Percentiles rank a stretch among this genome's conserved stretches.
Conservation (phyloP, 306 rosid genomes). For the Pterocarpus macrocarpus region DNA sequence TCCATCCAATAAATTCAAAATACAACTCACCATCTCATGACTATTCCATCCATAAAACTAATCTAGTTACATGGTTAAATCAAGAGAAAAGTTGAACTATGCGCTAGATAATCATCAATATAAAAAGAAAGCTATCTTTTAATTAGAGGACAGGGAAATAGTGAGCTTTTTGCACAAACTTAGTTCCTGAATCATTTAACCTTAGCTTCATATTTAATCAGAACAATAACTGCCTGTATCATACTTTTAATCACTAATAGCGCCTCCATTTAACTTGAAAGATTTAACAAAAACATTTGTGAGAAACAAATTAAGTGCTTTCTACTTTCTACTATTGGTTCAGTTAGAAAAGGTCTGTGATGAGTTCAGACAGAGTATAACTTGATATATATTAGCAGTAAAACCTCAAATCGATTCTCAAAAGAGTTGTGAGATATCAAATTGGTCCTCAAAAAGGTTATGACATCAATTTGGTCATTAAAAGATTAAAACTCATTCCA, state of each 20-base stretch:
- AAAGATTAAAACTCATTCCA: too few relatives aligned
- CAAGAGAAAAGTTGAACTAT: background rate
- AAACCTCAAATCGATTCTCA: too few relatives aligned
- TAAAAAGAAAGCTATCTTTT: slow-evolving; percentile 15
- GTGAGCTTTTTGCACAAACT: slow-evolving; percentile 6
- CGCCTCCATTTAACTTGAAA: slow-evolving; percentile 8
- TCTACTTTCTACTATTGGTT: slow-evolving; percentile 25
- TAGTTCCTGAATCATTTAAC: slow-evolving; percentile 27
- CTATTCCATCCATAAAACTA: slow-evolving; percentile 1
- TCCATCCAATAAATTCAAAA: slow-evolving; percentile 28
- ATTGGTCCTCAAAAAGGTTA: too few relatives aligned
- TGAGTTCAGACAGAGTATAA: slow-evolving; percentile 5
- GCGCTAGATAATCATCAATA: slow-evolving; percentile 14
- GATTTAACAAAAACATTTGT: slow-evolving; percentile 15
- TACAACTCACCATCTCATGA: background rate
- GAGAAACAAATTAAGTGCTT: slow-evolving; percentile 19
- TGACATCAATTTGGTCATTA: too few relatives aligned
- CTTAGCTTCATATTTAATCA: slow-evolving; percentile 1
- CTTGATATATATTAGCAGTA: background rate
- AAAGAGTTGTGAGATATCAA: too few relatives aligned
- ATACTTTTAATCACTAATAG: background rate
- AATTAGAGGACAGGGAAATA: slow-evolving; percentile 23
- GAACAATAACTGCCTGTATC: background rate
- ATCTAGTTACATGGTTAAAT: slow-evolving; percentile 1
- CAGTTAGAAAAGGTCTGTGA: slow-evolving; percentile 17